Evolutionary conservation across 1,139 yeast species (phyloP).

Genomic region (Geotrichum phurueaensis): DNA sequence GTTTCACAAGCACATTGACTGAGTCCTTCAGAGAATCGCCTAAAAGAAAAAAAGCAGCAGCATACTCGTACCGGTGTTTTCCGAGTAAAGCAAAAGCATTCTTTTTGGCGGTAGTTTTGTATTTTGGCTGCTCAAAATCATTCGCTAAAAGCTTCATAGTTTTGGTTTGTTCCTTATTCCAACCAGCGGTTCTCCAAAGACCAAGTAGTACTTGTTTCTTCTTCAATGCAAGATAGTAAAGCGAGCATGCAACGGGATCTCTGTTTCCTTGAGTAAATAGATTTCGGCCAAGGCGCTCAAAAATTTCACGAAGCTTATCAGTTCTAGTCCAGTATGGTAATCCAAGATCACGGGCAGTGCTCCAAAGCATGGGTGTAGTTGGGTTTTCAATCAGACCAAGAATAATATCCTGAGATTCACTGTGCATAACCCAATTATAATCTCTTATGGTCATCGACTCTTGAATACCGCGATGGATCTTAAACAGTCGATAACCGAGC

Average conservation of each 20-base stretch:
- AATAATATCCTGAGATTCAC: slow-evolving; percentile 67
- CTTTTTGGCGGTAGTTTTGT: slow-evolving; percentile 84
- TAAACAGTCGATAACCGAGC: slow-evolving; percentile 66
- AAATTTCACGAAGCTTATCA: slow-evolving; percentile 44
- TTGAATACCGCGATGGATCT: slow-evolving; percentile 46
- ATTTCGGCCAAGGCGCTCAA: slow-evolving; percentile 67
- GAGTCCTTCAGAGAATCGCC: slow-evolving; percentile 74
- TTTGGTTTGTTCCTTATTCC: slow-evolving; percentile 76
- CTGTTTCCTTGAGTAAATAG: slow-evolving; percentile 39
- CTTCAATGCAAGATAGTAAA: slow-evolving; percentile 69
- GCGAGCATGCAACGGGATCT: slow-evolving; percentile 70
- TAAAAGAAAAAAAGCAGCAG: slow-evolving; percentile 84
- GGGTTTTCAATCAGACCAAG: slow-evolving; percentile 48
- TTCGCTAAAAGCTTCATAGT: slow-evolving; percentile 70
- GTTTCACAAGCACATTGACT: slow-evolving; percentile 62
- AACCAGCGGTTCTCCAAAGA: slow-evolving; percentile 72
- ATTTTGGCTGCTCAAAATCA: slow-evolving; percentile 66
- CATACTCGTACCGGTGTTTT: slow-evolving; percentile 78
- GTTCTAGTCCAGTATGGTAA: slow-evolving; percentile 67
- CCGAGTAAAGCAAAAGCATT: slow-evolving; percentile 89
- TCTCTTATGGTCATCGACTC: slow-evolving; percentile 67
- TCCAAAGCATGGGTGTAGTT: slow-evolving; percentile 50
- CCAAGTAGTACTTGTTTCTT: slow-evolving; percentile 74
- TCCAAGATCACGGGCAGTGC: slow-evolving; percentile 53
- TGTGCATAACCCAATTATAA: slow-evolving; percentile 79